Conservation (phyloP, 306 rosid species). For the Casuarina cunninghamiana region DNA sequence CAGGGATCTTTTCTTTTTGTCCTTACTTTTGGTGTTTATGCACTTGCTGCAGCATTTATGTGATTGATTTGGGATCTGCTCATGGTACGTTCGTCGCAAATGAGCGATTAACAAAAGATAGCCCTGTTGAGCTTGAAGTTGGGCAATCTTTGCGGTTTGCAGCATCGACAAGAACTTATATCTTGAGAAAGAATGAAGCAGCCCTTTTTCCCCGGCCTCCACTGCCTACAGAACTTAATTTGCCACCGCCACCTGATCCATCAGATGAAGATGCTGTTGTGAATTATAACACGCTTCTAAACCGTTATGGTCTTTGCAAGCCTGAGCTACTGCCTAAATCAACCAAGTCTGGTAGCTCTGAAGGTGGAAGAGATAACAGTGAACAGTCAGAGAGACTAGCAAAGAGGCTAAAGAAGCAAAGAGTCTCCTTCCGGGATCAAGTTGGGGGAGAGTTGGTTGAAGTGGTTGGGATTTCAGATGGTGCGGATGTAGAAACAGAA, state of each 20-base stretch:
- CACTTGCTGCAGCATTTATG: slow-evolving; percentile 69
- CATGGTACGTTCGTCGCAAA: slow-evolving; percentile 99
- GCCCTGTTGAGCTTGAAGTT: slow-evolving; percentile 88
- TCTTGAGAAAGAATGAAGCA: slow-evolving; percentile 77
- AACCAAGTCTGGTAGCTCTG: slow-evolving; percentile 36
- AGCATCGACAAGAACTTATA: slow-evolving; percentile 83
- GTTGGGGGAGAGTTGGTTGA: slow-evolving; percentile 90
- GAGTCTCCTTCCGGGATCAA: slow-evolving; percentile 92
- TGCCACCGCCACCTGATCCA: slow-evolving; percentile 89
- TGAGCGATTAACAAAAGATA: slow-evolving; percentile 89
- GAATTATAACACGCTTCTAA: slow-evolving; percentile 77
- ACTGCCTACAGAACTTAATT: slow-evolving; percentile 55
- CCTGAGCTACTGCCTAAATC: slow-evolving; percentile 47
- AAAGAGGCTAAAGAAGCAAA: slow-evolving; percentile 68
- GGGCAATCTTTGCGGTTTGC: slow-evolving; percentile 97
- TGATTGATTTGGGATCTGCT: slow-evolving; percentile 95
- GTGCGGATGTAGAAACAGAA: slow-evolving; percentile 90
- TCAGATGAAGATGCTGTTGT: slow-evolving; percentile 91
- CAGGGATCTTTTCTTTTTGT: slow-evolving; percentile 9
- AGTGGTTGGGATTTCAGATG: slow-evolving; percentile 92
- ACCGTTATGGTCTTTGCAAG: slow-evolving; percentile 77
- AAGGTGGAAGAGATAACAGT: slow-evolving; percentile 35
- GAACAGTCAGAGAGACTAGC: slow-evolving; percentile 57
- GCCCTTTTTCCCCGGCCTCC: slow-evolving; percentile 86
- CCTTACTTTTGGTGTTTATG: slow-evolving; percentile 16